These are phyloP conservation scores for Cladorrhinum sp. DNA, from an alignment of 2,329 filamentous ascomycete genomes.

Conservation along the genomic window DNA sequence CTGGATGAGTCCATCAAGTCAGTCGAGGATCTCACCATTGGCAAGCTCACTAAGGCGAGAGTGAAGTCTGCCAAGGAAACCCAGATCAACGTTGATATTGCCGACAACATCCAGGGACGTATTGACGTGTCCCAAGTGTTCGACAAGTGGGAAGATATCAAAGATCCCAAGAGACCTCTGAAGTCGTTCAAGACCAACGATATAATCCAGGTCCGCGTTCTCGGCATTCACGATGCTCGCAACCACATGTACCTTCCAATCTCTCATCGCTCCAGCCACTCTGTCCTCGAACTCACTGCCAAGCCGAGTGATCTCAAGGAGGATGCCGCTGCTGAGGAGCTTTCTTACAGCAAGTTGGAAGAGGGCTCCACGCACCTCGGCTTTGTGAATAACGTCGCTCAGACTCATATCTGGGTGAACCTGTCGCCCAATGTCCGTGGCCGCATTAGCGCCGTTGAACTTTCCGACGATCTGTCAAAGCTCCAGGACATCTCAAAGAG, in stretches of 20 bases:
- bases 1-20: conserved; percentile 63
- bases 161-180: conserved; percentile 78
- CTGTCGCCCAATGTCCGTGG: conserved; percentile 85
- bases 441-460: conserved; percentile 75
- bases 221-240: conserved; percentile 85
- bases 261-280: conserved; percentile 76
- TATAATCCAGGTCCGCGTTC: conserved; percentile 68
- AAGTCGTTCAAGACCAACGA: conserved; percentile 69
- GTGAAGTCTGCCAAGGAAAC: conserved; percentile 85
- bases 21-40: conserved; percentile 70
- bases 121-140: conserved; percentile 91
- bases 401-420: conserved; percentile 84
- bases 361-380: conserved; percentile 70
- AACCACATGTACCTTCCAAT: conserved; percentile 91
- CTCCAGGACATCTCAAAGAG: conserved; percentile 72
- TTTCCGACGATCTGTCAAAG: conserved; percentile 80
- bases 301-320: conserved; percentile 65
- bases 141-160: conserved; percentile 82
- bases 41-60: conserved; percentile 70
- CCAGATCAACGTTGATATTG: conserved; percentile 85
- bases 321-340: conserved; percentile 40
- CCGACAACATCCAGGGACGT: conserved; percentile 86
- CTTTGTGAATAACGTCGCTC: conserved; percentile 85
- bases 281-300: conserved; percentile 81
- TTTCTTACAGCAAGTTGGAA: conserved; percentile 71